Percentiles rank a stretch among this genome's conserved stretches.
Evolutionary conservation across 2,329 filamentous ascomycete species (phyloP).

Genomic region (Macrophomina phaseolina): DNA sequence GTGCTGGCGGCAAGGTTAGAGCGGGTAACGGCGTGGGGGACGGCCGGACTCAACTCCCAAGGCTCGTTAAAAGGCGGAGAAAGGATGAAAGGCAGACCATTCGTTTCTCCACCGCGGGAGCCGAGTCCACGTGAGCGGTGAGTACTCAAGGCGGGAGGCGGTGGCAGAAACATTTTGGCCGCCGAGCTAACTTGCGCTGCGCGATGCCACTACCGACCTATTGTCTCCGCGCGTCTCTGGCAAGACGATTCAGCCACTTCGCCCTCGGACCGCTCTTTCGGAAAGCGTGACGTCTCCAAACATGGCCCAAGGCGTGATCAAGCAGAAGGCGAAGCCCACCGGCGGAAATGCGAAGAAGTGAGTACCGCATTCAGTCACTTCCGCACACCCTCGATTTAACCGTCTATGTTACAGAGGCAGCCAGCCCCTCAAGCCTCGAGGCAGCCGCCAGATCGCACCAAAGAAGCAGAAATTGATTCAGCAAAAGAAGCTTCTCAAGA

Average conservation of each 20-base stretch:
- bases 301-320: conserved; percentile 58
- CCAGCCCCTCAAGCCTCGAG: conserved; percentile 59
- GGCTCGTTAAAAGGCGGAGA: conserved; percentile 13
- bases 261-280: not conserved
- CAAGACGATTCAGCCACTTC: not conserved
- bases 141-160: not conserved
- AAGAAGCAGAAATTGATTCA: conserved; percentile 67
- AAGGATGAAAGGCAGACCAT: not conserved
- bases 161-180: conserved; percentile 14
- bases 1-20: not conserved
- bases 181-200: not conserved
- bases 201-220: not conserved
- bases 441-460: conserved; percentile 67
- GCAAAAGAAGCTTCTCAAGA: conserved; percentile 69
- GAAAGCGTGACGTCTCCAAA: not conserved
- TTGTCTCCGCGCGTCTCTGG: not conserved
- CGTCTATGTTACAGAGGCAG: conserved; percentile 29
- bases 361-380: conserved; percentile 4
- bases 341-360: conserved; percentile 18
- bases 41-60: not conserved
- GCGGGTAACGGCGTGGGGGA: not conserved
- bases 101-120: not conserved
- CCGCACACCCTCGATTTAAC: conserved; percentile 34
- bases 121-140: not conserved
- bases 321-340: conserved; percentile 46